phyloP scores from a whole-genome alignment of 2,329 filamentous ascomycete genomes.

The Claviceps fusiformis region DNA sequence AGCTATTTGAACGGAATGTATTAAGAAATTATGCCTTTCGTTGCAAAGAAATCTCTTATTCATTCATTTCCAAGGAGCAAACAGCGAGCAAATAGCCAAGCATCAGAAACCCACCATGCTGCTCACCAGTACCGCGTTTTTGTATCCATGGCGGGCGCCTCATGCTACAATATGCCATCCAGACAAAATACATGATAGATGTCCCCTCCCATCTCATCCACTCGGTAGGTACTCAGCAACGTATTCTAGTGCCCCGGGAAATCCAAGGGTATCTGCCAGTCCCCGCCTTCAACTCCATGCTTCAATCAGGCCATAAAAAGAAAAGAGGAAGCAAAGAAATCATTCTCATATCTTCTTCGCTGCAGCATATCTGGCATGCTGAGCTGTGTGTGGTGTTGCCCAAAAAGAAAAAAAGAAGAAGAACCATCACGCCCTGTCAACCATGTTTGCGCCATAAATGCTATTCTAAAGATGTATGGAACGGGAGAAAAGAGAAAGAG shows the following conservation, averaged over 20 bases:
- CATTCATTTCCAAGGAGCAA: too few relatives aligned
- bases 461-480: background rate
- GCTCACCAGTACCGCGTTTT: too few relatives aligned
- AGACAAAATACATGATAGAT: background rate
- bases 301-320: background rate
- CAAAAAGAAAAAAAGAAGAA: background rate
- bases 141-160: background rate
- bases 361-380: background rate
- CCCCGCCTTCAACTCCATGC: background rate
- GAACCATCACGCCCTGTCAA: background rate
- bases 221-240: background rate
- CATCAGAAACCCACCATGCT: too few relatives aligned
- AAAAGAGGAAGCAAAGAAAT: background rate
- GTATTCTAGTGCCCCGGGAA: background rate
- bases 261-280: background rate
- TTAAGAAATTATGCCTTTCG: too few relatives aligned
- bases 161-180: background rate
- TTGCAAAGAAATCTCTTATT: too few relatives aligned
- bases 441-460: background rate
- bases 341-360: background rate
- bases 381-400: background rate
- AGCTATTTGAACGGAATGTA: too few relatives aligned
- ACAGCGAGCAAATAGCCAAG: too few relatives aligned
- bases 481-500: background rate
- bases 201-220: background rate